These are phyloP conservation scores for Fraxinus floribunda DNA, from an alignment of 305 asterid species.

Conservation along the genomic window DNA sequence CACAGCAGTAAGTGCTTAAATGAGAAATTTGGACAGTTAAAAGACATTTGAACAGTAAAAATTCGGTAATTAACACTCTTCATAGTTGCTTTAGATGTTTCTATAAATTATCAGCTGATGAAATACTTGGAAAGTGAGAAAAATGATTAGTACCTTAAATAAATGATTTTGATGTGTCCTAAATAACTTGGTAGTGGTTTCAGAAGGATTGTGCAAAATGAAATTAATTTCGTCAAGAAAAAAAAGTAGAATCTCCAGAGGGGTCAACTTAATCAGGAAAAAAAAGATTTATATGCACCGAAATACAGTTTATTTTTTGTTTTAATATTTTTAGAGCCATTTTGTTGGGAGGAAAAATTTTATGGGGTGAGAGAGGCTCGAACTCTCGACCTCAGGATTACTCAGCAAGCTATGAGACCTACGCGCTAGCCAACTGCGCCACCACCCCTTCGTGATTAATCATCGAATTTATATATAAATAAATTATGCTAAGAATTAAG, in stretches of 20 bases:
- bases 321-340: neutral
- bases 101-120: neutral
- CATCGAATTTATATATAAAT: neutral
- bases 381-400: slow-evolving; percentile 88
- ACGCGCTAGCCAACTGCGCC: slow-evolving; percentile 98
- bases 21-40: neutral
- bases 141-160: neutral
- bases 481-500: neutral
- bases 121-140: neutral
- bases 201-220: neutral
- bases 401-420: slow-evolving; percentile 79
- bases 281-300: neutral
- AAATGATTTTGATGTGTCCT: neutral
- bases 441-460: slow-evolving; percentile 41
- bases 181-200: neutral
- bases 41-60: neutral
- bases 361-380: slow-evolving; percentile 77
- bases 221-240: neutral
- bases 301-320: neutral
- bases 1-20: neutral
- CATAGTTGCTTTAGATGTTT: neutral
- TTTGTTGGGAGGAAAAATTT: neutral
- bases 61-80: neutral
- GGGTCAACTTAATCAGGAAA: neutral
- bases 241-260: neutral